Conservation (phyloP, 73 alveolate genomes). For the Paramecium sexaurelia region DNA sequence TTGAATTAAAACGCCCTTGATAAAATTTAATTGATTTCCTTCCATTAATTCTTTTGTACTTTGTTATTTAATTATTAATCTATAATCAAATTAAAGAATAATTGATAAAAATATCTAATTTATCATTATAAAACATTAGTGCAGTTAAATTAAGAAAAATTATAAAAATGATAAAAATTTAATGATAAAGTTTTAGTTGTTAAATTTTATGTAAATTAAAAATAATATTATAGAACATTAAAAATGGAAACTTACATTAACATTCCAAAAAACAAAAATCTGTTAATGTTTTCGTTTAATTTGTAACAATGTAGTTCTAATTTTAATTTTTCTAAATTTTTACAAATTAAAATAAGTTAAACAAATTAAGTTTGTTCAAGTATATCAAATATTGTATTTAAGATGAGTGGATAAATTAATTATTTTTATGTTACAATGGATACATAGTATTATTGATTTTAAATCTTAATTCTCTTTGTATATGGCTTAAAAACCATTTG, state of each 20-base stretch:
- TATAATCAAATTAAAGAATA: too few species aligned
- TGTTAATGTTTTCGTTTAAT: slow-evolving; percentile 33
- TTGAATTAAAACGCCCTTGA: too few species aligned
- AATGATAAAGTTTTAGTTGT: not conserved
- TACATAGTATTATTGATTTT: not conserved
- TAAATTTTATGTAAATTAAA: not conserved
- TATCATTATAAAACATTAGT: too few species aligned
- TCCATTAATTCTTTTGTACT: too few species aligned
- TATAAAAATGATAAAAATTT: too few species aligned
- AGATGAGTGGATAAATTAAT: slow-evolving; percentile 26
- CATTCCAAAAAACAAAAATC: slow-evolving; percentile 51
- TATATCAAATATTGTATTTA: not conserved
- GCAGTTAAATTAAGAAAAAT: too few species aligned
- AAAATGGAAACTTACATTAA: slow-evolving; percentile 47
- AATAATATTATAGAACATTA: not conserved
- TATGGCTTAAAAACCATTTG: slow-evolving; percentile 30
- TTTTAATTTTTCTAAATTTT: not conserved
- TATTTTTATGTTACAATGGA: slow-evolving; percentile 26
- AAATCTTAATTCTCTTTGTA: not conserved
- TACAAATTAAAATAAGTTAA: not conserved
- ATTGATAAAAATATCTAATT: too few species aligned
- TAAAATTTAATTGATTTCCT: too few species aligned
- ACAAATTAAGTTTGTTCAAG: slow-evolving; percentile 45
- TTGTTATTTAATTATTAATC: too few species aligned
- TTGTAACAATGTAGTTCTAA: slow-evolving; percentile 24